Evolutionary conservation across 2,329 filamentous ascomycete genomes (phyloP).

Genomic region (Sordariomycetes sp.): DNA sequence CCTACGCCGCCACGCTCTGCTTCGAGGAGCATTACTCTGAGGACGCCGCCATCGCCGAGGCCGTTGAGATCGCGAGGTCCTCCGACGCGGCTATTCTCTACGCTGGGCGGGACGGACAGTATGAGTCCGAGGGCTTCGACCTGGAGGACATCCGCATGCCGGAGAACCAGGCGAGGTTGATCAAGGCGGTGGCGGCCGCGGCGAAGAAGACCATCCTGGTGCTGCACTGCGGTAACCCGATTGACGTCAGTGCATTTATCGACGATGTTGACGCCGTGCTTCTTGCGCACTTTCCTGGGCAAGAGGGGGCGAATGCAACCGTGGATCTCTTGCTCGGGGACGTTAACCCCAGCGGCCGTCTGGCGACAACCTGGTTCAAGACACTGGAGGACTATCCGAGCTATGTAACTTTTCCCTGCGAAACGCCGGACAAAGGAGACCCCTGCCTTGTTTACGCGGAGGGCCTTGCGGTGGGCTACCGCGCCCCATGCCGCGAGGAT

Average conservation of each 20-base stretch:
- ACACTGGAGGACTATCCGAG: constrained; percentile 7
- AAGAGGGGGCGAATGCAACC: background rate
- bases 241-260: constrained; percentile 7
- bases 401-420: constrained; percentile 7
- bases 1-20: background rate
- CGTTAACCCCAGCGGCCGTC: constrained; percentile 8
- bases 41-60: background rate
- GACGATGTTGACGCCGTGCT: background rate
- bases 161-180: background rate
- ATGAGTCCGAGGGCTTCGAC: constrained; percentile 9
- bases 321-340: constrained; percentile 7
- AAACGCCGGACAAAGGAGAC: background rate
- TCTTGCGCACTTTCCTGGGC: constrained; percentile 7
- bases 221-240: constrained; percentile 1
- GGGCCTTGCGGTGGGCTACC: no score
- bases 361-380: constrained; percentile 9
- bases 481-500: no score
- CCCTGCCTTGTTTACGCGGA: no score
- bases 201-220: constrained; percentile 5
- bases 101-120: constrained; percentile 8
- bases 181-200: constrained; percentile 8
- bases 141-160: constrained; percentile 8
- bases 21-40: background rate
- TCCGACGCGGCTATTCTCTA: background rate
- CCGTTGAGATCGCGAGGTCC: background rate